These are phyloP conservation scores for Allium sativum DNA, from an alignment of 106 monocot genomes.

Conservation along the genomic window DNA sequence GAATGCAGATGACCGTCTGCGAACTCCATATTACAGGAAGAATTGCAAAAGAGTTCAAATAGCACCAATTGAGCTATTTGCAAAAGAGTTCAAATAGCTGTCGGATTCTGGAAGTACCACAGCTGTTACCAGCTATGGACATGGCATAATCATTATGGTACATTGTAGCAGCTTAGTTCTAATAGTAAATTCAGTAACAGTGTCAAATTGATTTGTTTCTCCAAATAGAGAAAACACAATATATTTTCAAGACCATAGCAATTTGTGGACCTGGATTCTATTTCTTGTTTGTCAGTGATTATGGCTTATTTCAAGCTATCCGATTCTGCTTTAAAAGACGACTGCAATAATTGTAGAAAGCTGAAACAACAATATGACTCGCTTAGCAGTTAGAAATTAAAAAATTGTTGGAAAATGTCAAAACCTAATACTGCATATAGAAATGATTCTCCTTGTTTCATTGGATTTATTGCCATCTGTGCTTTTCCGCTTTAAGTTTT, in stretches of 20 bases:
- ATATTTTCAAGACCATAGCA: not conserved
- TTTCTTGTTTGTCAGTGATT: not conserved
- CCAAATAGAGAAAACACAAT: no score
- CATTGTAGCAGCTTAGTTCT: not conserved
- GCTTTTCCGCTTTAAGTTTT: no score
- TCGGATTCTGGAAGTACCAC: slow-evolving; percentile 6
- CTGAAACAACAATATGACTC: slow-evolving; percentile 36
- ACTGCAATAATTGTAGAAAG: slow-evolving; percentile 29
- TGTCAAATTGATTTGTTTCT: not conserved
- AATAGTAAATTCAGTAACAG: not conserved
- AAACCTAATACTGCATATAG: no score
- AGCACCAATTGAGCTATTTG: slow-evolving; percentile 34
- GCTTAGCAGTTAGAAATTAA: slow-evolving; percentile 31
- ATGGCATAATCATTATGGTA: not conserved
- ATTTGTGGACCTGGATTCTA: not conserved
- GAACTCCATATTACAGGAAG: slow-evolving; percentile 39
- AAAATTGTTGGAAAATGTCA: slow-evolving; percentile 40
- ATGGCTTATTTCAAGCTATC: not conserved
- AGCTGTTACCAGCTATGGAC: not conserved
- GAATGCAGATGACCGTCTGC: slow-evolving; percentile 1
- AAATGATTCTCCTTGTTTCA: no score
- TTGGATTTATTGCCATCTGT: no score
- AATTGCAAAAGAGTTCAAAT: slow-evolving; percentile 17
- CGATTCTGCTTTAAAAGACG: slow-evolving; percentile 23
- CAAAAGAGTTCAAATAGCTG: no score